Percentiles rank a stretch among this genome's conserved stretches.
These are phyloP conservation scores for Pseudogymnoascus sp. DNA, from an alignment of 2,329 filamentous ascomycete species.

Conservation along the genomic window DNA sequence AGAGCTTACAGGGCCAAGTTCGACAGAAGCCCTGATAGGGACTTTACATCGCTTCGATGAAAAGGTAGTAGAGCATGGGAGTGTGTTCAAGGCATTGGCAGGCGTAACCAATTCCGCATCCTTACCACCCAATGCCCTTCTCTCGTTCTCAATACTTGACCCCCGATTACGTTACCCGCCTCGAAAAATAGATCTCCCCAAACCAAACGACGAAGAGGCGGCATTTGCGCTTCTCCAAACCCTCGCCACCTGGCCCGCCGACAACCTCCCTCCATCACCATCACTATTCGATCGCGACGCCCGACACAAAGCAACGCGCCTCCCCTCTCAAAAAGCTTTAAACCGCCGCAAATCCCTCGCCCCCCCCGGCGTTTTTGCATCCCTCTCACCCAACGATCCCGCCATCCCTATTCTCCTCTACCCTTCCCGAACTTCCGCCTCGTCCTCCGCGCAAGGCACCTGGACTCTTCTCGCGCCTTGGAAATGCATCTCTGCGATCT, in stretches of 20 bases:
- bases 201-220: constrained; percentile 29
- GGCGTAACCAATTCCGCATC: constrained; percentile 59
- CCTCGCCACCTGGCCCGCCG: constrained; percentile 60
- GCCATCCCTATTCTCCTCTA: constrained; percentile 69
- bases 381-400: constrained; percentile 53
- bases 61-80: constrained; percentile 34
- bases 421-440: constrained; percentile 42
- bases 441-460: constrained; percentile 49
- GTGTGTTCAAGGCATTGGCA: constrained; percentile 42
- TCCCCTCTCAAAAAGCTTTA: constrained; percentile 70
- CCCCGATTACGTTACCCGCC: constrained; percentile 74
- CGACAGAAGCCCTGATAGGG: constrained; percentile 67
- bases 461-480: constrained; percentile 86
- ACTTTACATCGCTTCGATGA: constrained; percentile 49
- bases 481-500: constrained; percentile 78
- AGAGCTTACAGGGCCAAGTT: constrained; percentile 61
- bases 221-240: constrained; percentile 43
- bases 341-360: constrained; percentile 64
- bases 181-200: constrained; percentile 38
- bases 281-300: constrained; percentile 60
- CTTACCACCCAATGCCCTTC: constrained; percentile 59
- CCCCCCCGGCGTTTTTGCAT: constrained; percentile 53
- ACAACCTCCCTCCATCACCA: constrained; percentile 39
- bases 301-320: constrained; percentile 55
- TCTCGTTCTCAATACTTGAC: constrained; percentile 68